Evolutionary conservation across 257 asterid genomes (phyloP).

Genomic region (Jasminum sambac): DNA sequence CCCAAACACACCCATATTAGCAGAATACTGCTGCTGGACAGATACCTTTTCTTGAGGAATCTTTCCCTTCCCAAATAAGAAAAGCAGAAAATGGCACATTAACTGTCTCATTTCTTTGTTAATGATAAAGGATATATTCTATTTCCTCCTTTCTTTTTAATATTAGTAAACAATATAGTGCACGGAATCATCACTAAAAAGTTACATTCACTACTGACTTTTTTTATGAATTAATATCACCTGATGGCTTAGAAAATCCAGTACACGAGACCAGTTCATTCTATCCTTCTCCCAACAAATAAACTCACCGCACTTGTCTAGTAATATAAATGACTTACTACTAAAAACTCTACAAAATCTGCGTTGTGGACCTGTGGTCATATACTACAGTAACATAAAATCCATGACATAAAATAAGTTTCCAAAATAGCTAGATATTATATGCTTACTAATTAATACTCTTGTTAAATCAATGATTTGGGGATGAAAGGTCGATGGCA

Average conservation of each 20-base stretch:
- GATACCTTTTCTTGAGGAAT: not conserved
- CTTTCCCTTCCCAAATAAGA: constrained; percentile 23
- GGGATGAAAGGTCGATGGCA: not conserved
- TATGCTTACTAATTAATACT: not conserved
- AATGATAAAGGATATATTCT: not conserved
- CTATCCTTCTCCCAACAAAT: not conserved
- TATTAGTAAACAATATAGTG: constrained; percentile 36
- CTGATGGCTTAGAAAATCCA: not conserved
- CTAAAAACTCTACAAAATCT: not conserved
- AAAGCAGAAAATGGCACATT: constrained; percentile 33
- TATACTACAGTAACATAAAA: not conserved
- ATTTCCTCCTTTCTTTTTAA: too few species aligned
- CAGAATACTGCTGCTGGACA: not conserved
- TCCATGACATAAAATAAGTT: not conserved
- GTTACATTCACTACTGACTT: constrained; percentile 24
- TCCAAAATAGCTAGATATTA: not conserved
- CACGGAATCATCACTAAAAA: constrained; percentile 5
- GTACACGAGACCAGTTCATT: constrained; percentile 7
- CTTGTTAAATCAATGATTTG: not conserved
- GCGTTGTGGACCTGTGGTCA: not conserved
- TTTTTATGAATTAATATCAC: constrained; percentile 17
- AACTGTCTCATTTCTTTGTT: not conserved
- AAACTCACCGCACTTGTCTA: not conserved
- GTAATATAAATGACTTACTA: not conserved
- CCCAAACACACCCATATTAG: not conserved